Conservation (phyloP, 768 basidiomycete species). For the Trametes cinnabarina region DNA sequence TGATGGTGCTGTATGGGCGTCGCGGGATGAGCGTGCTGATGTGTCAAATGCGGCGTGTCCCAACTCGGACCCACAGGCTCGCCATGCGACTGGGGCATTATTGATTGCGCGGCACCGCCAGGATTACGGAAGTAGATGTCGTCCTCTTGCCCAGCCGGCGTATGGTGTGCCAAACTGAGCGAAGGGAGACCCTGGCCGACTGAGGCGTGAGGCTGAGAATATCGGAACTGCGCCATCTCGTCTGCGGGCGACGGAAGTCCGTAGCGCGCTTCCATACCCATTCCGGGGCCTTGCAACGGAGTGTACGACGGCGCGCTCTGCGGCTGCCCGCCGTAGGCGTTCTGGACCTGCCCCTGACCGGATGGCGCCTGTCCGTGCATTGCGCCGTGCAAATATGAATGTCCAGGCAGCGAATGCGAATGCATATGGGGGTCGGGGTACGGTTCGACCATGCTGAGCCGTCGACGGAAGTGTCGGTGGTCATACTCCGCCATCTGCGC, state of each 20-base stretch:
- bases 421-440: constrained; percentile 20
- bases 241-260: constrained; percentile 13
- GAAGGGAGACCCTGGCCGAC: constrained; percentile 8
- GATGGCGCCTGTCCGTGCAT: constrained; percentile 8
- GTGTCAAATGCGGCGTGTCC: background rate
- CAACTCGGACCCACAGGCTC: constrained; percentile 10
- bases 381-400: constrained; percentile 12
- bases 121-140: constrained; percentile 20
- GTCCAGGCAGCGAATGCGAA: constrained; percentile 11
- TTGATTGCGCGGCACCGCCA: background rate
- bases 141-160: constrained; percentile 9
- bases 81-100: background rate
- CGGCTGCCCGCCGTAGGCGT: constrained; percentile 1
- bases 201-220: background rate
- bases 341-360: background rate
- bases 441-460: constrained; percentile 14
- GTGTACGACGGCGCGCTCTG: constrained; percentile 12
- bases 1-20: constrained; percentile 4
- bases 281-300: constrained; percentile 9
- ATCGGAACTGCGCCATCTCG: constrained; percentile 11
- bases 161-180: constrained; percentile 8
- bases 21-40: constrained; percentile 1
- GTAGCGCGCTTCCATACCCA: constrained; percentile 18
- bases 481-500: constrained; percentile 11
- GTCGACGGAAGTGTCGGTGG: constrained; percentile 15